Evolutionary conservation across 23 red algal genomes (phyloP), one percentile per base, ranked within the genome.

Genomic region (Gracilariopsis chorda): DNA sequence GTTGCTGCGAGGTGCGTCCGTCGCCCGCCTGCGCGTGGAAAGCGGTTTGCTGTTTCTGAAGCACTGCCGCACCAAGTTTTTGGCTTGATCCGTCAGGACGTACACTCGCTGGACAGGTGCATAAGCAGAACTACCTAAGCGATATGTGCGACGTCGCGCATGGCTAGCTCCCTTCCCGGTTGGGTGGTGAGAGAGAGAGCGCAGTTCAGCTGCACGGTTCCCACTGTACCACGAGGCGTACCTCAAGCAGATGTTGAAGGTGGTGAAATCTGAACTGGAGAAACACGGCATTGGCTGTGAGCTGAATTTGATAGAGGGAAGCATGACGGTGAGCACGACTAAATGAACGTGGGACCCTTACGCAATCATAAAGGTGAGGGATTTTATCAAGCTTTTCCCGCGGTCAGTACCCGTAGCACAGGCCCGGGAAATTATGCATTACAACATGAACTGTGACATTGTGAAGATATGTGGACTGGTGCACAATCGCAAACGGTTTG

Each of bases 161-260:
- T 92, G 92, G 36, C 95, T 98, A 56, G 96, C 95, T 76, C 96
- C 95, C 88, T 98, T 92, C 92, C 76, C 76, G 70, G 76, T 93
- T 20, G 85, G 80, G 44, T 53, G 48, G 37, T 99, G 96, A 78
- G 92, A 78, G 48, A 64, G 53, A 12, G 90, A 95, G 33, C 49
- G 96, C 53, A 51, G 84, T 27, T 88, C 89, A 60, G 90, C 94
- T 39, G 96, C 97, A 20, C 93, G 96, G 47, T 99, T 99, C 64
- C 97, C 97, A 3, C 72, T 88, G 48, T 99, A 99, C 80, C 90
- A 89, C 45, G 97, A 99, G 52, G 87, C 84, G 67, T 99, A 99
- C 56, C 72, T 99, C 74, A 83, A 90, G n/a, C 49, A 96, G 52
- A 69, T 99, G 48, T 99, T 93, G 97, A 92, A 83, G 24, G 75